Evolutionary conservation across 495 filamentous ascomycete genomes (phyloP), one percentile per base, ranked within the genome.

Genomic region (Penicillium coprophilum): DNA sequence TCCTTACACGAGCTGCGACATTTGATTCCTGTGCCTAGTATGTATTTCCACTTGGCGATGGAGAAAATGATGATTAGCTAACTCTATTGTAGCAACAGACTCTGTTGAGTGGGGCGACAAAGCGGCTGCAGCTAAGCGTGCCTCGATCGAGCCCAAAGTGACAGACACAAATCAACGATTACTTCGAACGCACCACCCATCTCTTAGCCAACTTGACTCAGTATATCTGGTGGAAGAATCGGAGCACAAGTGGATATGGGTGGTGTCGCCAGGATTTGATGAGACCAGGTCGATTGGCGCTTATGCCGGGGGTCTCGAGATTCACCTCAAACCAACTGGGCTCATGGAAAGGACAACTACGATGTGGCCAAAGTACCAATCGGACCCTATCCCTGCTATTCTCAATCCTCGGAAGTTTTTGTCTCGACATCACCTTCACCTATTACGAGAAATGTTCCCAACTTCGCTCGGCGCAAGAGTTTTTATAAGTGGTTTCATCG

Each of bases 401-500:
- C 36, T 57, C 6, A 57, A 44, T 51, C 55, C 55, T n/a, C 46
- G 46, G 15, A 50, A 31, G 47, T 57, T 51, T 32, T 20, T 57
- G 10, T 57, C 46, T 31, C 32, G 19, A 23, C 24, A 44, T 39
- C 32, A 57, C 15, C 55, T 56, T 32, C 36, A 43, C 34, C 48
- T 43, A 19, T 19, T 52, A 23, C 32, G 55, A 39, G 27, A 50
- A 20, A 57, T 46, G 36, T 57, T 57, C 27, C 55, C 55, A 12
- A 30, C 46, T 19, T 34, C 55, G 21, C 21, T 57, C 28, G 55
- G 55, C 21, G 48, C 28, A 28, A 57, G 55, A 34, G 40, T 51
- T 34, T 57, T 57, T 20, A 39, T 57, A 21, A 45, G 46, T 34
- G 55, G 55, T n/a, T 57, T 51, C 20, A 46, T 57, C 34, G 44